Evolutionary conservation across 768 basidiomycete genomes (phyloP).

Genomic region (Russula sp.): DNA sequence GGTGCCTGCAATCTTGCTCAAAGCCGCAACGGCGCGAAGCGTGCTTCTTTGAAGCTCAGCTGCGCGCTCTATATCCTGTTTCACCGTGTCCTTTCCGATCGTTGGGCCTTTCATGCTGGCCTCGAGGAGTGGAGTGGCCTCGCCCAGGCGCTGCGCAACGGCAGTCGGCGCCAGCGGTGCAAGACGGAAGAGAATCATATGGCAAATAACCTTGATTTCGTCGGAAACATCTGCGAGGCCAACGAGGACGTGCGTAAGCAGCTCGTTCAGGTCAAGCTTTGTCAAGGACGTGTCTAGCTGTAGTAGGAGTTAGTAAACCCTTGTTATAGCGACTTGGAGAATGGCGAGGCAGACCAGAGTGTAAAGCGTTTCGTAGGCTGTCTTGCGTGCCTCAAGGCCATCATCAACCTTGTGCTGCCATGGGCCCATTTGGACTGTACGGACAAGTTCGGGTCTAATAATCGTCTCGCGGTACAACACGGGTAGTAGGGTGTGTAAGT

Average conservation of each 20-base stretch:
- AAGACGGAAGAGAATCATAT: constrained; percentile 91
- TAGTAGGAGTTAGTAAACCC: not conserved
- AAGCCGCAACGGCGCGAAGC: constrained; percentile 76
- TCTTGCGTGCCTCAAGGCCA: constrained; percentile 92
- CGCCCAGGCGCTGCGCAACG: constrained; percentile 76
- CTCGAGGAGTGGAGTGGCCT: constrained; percentile 75
- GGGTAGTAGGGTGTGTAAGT: constrained; percentile 68
- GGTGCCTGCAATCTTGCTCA: constrained; percentile 66
- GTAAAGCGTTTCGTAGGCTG: constrained; percentile 96
- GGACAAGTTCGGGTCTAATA: constrained; percentile 71
- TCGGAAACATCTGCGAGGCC: constrained; percentile 87
- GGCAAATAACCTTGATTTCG: constrained; percentile 94
- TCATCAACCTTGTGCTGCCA: constrained; percentile 98
- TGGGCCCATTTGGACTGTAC: constrained; percentile 93
- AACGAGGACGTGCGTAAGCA: constrained; percentile 71
- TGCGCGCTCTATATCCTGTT: constrained; percentile 81
- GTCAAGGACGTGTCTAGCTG: constrained; percentile 88
- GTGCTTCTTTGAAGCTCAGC: constrained; percentile 90
- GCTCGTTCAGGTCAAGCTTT: constrained; percentile 81
- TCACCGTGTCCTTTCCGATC: constrained; percentile 92
- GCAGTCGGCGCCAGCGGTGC: constrained; percentile 80
- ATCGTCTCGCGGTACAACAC: constrained; percentile 80
- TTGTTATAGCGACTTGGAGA: not conserved
- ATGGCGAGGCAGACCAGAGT: constrained; percentile 60
- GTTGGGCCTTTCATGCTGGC: constrained; percentile 85